phyloP scores from a whole-genome alignment of 331 rosid species.

The Quercus phellos region DNA sequence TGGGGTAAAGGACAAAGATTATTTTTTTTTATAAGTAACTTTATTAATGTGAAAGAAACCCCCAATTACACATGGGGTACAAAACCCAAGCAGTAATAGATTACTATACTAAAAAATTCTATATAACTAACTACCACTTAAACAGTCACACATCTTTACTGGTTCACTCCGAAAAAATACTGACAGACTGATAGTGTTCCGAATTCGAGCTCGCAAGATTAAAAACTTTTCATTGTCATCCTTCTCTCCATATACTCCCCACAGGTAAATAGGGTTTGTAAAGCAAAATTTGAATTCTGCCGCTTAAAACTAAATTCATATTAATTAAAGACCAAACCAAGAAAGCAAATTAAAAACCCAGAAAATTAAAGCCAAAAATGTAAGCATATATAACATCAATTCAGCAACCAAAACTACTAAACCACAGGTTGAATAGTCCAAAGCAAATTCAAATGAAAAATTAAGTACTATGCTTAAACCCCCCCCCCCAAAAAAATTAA shows the following conservation, averaged over 20 bases:
- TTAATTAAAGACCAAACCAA: neutral
- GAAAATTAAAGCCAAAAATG: neutral
- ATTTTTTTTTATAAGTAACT: too few species aligned
- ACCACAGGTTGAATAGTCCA: constrained; percentile 19
- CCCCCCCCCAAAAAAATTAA: neutral
- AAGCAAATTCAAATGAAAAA: constrained; percentile 5
- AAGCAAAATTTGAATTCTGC: neutral
- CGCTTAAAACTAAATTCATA: neutral
- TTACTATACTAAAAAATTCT: neutral
- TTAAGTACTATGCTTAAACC: neutral
- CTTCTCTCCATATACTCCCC: neutral
- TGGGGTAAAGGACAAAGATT: neutral
- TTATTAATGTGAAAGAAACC: too few species aligned
- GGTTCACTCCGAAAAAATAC: neutral
- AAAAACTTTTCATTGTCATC: neutral
- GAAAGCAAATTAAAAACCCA: neutral
- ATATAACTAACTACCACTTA: neutral
- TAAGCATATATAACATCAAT: neutral
- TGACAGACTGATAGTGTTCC: neutral
- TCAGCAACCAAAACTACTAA: constrained; percentile 8
- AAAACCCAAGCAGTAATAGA: neutral
- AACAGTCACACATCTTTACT: neutral
- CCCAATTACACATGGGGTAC: too few species aligned
- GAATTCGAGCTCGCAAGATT: neutral
- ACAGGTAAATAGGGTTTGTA: neutral